Percentiles rank a stretch among this genome's conserved stretches.
Conservation (phyloP, 169 alveolate species). For the Plasmodium cynomolgi region DNA sequence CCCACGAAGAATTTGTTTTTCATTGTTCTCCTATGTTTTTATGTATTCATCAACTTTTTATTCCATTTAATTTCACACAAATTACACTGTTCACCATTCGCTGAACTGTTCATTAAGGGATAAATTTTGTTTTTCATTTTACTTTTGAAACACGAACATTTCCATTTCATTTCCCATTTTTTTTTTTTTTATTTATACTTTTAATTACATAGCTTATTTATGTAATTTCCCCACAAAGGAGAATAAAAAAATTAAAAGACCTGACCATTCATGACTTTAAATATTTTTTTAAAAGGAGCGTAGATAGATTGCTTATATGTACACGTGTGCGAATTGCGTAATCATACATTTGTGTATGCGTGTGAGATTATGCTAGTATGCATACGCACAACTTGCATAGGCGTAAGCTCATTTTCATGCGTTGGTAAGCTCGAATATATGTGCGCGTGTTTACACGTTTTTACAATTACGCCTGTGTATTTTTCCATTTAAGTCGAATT, state of each 20-base stretch:
- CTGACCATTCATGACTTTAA: constrained; percentile 19
- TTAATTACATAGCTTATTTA: not conserved
- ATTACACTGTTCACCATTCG: constrained; percentile 3
- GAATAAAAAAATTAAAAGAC: not conserved
- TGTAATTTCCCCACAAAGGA: not conserved
- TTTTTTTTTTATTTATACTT: not conserved
- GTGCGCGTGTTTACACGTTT: not conserved
- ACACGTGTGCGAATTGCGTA: not conserved
- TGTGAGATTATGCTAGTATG: constrained; percentile 4
- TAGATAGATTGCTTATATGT: not conserved
- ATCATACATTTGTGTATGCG: not conserved
- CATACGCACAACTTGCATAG: not conserved
- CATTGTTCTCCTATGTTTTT: constrained; percentile 2
- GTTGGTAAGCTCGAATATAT: not conserved
- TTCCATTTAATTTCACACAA: not conserved
- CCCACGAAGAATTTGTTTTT: constrained; percentile 15
- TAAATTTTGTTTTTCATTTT: constrained; percentile 19
- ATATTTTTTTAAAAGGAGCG: not conserved
- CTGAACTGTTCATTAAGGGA: constrained; percentile 21
- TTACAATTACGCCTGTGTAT: not conserved
- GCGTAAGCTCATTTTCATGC: not conserved
- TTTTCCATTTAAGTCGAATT: not conserved
- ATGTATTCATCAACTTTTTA: not conserved
- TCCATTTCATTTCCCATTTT: not conserved
- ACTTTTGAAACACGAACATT: not conserved